These are phyloP conservation scores for Pilobolus umbonatus DNA, from an alignment of 192 early-diverging fungal genomes.

Conservation along the genomic window DNA sequence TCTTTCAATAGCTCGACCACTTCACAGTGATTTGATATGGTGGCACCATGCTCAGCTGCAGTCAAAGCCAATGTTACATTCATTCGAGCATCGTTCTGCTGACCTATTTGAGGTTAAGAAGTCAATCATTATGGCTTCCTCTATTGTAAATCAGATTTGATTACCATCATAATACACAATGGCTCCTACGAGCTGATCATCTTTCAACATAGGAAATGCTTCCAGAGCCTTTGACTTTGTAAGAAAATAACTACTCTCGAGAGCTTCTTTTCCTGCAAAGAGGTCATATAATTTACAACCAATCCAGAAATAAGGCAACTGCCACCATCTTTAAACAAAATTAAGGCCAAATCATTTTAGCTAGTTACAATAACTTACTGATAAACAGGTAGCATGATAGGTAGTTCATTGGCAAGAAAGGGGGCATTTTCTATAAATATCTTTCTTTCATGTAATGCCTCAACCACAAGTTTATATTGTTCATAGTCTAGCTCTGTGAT, in stretches of 20 bases:
- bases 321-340: slow-evolving; percentile 72
- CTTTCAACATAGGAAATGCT: slow-evolving; percentile 93
- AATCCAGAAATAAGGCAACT: slow-evolving; percentile 93
- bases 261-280: slow-evolving; percentile 80
- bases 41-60: slow-evolving; percentile 84
- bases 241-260: slow-evolving; percentile 82
- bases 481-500: slow-evolving; percentile 91
- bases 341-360: not conserved
- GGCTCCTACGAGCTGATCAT: slow-evolving; percentile 82
- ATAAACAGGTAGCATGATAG: slow-evolving; percentile 94
- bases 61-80: slow-evolving; percentile 91
- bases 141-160: not conserved
- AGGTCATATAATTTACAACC: slow-evolving; percentile 92
- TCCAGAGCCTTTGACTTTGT: slow-evolving; percentile 82
- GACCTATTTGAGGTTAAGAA: slow-evolving; percentile 44
- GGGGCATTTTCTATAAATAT: slow-evolving; percentile 96
- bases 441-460: slow-evolving; percentile 93
- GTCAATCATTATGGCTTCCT: not conserved
- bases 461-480: slow-evolving; percentile 92
- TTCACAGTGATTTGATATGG: slow-evolving; percentile 91
- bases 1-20: slow-evolving; percentile 77
- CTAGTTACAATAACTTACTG: slow-evolving; percentile 65
- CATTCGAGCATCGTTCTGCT: slow-evolving; percentile 98
- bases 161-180: slow-evolving; percentile 94
- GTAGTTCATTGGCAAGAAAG: slow-evolving; percentile 85